phyloP scores from a whole-genome alignment of 2,329 filamentous ascomycete species.

The Davidsoniella neocaledoniae region DNA sequence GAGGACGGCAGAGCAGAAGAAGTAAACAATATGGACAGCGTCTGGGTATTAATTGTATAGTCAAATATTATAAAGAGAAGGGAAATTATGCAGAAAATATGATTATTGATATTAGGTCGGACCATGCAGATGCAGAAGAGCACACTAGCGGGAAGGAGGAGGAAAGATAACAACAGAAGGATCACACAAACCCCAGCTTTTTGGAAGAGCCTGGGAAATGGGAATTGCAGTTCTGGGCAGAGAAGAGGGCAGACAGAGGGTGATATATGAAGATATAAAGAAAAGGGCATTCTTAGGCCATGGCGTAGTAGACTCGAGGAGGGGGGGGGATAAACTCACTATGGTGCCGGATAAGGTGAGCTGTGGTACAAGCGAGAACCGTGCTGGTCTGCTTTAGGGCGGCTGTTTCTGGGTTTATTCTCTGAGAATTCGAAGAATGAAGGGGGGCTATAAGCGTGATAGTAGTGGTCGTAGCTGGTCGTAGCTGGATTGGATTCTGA shows the following conservation, averaged over 20 bases:
- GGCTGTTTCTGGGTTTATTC: slow-evolving; percentile 2
- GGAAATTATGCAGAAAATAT: not conserved
- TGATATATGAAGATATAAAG: slow-evolving; percentile 1
- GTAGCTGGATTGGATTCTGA: not conserved
- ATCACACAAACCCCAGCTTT: slow-evolving; percentile 4
- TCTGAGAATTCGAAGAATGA: slow-evolving; percentile 5
- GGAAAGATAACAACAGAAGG: slow-evolving; percentile 5
- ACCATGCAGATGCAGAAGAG: slow-evolving; percentile 9
- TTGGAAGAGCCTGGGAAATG: not conserved
- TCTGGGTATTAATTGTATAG: slow-evolving; percentile 1
- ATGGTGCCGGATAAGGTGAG: not conserved
- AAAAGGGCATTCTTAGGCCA: not conserved
- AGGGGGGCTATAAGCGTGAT: not conserved
- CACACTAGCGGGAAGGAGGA: slow-evolving; percentile 8
- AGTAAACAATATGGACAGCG: not conserved
- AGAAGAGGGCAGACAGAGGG: not conserved
- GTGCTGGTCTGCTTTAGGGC: not conserved
- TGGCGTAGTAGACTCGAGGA: not conserved
- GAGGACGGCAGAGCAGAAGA: not conserved
- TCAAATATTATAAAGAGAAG: not conserved
- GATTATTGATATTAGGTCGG: not conserved
- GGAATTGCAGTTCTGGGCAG: not conserved
- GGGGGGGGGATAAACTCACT: not conserved
- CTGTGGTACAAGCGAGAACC: not conserved
- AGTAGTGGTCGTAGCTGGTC: not conserved